Conservation (phyloP, 73 alveolate species). For the Paramecium bursaria region DNA sequence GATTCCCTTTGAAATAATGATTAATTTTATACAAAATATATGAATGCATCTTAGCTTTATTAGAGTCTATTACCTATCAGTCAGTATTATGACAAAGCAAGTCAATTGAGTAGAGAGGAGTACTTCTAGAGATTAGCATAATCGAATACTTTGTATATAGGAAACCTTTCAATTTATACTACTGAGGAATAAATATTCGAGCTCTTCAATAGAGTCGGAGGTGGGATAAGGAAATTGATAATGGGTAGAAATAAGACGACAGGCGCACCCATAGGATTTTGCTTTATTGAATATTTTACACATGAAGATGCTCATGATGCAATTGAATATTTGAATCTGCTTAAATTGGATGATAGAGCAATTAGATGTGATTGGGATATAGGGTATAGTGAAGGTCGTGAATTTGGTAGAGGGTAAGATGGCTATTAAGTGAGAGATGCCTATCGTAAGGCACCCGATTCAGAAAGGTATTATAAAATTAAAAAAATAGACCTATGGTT, state of each 20-base stretch:
- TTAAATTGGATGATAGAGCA: constrained; percentile 90
- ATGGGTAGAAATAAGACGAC: constrained; percentile 67
- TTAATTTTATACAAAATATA: neutral
- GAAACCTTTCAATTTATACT: constrained; percentile 97
- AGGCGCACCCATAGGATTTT: constrained; percentile 95
- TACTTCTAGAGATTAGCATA: constrained; percentile 80
- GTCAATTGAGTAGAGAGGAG: constrained; percentile 79
- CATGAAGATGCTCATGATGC: constrained; percentile 86
- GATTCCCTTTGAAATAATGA: too few species aligned
- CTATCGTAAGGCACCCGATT: constrained; percentile 75
- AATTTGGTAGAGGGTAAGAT: constrained; percentile 97
- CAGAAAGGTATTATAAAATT: constrained; percentile 64
- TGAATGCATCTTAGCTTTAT: constrained; percentile 74
- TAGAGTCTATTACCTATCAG: constrained; percentile 72
- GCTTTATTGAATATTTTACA: constrained; percentile 95
- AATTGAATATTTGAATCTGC: constrained; percentile 50
- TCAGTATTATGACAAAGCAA: constrained; percentile 77
- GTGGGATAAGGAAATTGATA: constrained; percentile 81
- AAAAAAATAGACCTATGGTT: too few species aligned
- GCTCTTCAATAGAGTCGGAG: constrained; percentile 95
- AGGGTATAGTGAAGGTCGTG: constrained; percentile 97
- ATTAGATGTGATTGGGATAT: constrained; percentile 98
- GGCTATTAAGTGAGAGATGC: constrained; percentile 96
- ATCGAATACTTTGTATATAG: constrained; percentile 96
- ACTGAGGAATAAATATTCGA: constrained; percentile 95